Evolutionary conservation across 768 basidiomycete genomes (phyloP).

Genomic region (Rhizopogon vinicolor): DNA sequence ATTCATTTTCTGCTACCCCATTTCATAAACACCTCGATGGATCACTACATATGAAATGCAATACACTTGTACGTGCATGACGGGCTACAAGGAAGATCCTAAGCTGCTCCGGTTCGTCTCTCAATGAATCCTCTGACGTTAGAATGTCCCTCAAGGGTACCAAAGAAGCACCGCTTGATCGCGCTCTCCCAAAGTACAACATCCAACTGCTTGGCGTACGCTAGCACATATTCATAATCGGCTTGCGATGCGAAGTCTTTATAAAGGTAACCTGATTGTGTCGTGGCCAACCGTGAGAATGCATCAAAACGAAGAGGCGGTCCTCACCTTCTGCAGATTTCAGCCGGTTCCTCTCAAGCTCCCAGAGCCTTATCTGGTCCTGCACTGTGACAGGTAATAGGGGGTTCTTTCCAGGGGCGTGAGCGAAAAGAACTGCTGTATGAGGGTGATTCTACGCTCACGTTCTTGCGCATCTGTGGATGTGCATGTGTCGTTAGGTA

Average conservation of each 20-base stretch:
- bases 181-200: slow-evolving; percentile 83
- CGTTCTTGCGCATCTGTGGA: slow-evolving; percentile 96
- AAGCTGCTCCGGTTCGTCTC: slow-evolving; percentile 47
- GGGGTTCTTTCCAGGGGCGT: slow-evolving; percentile 58
- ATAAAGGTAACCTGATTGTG: slow-evolving; percentile 74
- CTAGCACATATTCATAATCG: slow-evolving; percentile 83
- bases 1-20: not conserved
- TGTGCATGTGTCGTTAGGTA: slow-evolving; percentile 95
- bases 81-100: not conserved
- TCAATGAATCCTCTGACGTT: slow-evolving; percentile 81
- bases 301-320: slow-evolving; percentile 5
- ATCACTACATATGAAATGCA: not conserved
- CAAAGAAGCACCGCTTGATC: slow-evolving; percentile 77
- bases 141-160: slow-evolving; percentile 68
- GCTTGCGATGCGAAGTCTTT: slow-evolving; percentile 81
- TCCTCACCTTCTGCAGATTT: slow-evolving; percentile 79
- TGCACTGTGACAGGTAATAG: slow-evolving; percentile 95
- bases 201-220: slow-evolving; percentile 79
- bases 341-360: slow-evolving; percentile 89
- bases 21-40: not conserved
- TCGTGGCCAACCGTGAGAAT: not conserved
- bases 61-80: not conserved
- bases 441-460: slow-evolving; percentile 29
- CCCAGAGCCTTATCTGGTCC: slow-evolving; percentile 97
- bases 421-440: slow-evolving; percentile 1